These are phyloP conservation scores for Themeda triandra DNA, from an alignment of 176 grass and related monocot genomes.

Conservation along the genomic window DNA sequence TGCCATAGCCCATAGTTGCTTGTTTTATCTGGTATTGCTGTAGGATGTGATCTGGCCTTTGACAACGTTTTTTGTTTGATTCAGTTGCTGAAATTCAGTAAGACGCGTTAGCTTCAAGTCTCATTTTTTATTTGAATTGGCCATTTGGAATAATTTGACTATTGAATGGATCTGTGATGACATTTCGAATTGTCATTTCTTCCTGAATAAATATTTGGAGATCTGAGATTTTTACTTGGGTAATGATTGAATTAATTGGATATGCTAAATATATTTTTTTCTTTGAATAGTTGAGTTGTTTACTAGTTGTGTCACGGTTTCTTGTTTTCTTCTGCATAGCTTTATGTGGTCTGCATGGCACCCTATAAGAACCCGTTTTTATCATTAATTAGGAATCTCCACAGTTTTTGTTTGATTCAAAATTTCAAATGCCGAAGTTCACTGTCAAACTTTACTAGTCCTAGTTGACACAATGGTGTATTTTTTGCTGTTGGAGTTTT, in stretches of 20 bases:
- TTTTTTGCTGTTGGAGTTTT: background rate
- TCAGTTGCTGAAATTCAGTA: background rate
- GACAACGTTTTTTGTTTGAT: background rate
- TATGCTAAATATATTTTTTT: background rate
- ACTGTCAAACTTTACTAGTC: background rate
- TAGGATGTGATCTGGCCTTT: background rate
- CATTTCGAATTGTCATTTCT: background rate
- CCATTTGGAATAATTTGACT: background rate
- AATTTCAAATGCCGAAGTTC: background rate
- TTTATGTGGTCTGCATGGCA: background rate
- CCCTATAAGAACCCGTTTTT: background rate
- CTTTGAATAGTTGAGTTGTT: conserved; percentile 19
- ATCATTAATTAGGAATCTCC: background rate
- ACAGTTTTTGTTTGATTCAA: background rate
- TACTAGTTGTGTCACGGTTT: background rate
- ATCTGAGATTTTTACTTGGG: background rate
- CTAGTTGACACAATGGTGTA: background rate
- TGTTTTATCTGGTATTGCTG: background rate
- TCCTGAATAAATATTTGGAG: background rate
- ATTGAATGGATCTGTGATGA: background rate
- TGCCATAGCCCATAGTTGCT: background rate
- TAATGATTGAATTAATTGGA: background rate
- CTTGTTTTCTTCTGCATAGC: background rate
- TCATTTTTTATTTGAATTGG: background rate
- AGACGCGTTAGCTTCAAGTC: background rate